These are phyloP conservation scores for Cutaneotrichosporon sp. DNA, from an alignment of 1,284 basidiomycete genomes.

Conservation along the genomic window DNA sequence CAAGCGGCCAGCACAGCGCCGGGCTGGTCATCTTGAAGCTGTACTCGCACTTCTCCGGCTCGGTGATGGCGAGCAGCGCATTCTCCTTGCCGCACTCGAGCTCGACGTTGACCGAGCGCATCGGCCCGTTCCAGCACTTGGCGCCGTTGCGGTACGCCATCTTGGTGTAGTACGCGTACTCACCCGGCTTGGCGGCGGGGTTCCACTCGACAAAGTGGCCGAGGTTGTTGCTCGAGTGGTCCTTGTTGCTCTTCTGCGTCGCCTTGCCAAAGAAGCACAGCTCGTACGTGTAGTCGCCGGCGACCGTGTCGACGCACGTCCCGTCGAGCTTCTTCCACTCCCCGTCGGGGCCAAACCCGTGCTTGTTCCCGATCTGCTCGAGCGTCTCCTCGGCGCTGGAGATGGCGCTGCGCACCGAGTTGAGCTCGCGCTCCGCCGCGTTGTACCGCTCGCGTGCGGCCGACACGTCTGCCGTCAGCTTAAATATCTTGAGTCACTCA, in stretches of 20 bases:
- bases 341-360: slow-evolving; percentile 77
- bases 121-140: slow-evolving; percentile 97
- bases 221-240: slow-evolving; percentile 74
- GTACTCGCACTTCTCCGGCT: slow-evolving; percentile 98
- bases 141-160: slow-evolving; percentile 77
- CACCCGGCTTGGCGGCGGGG: slow-evolving; percentile 60
- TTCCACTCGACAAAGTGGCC: slow-evolving; percentile 83
- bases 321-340: slow-evolving; percentile 96
- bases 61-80: slow-evolving; percentile 73
- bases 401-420: slow-evolving; percentile 38
- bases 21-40: slow-evolving; percentile 83
- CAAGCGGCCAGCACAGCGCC: slow-evolving; percentile 77
- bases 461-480: slow-evolving; percentile 54
- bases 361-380: slow-evolving; percentile 52
- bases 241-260: slow-evolving; percentile 83
- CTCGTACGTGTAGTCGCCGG: slow-evolving; percentile 95
- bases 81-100: slow-evolving; percentile 86
- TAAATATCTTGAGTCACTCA: too few species aligned
- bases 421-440: slow-evolving; percentile 56
- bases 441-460: slow-evolving; percentile 63
- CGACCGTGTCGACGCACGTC: slow-evolving; percentile 75
- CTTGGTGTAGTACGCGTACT: slow-evolving; percentile 73
- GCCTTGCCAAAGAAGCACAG: slow-evolving; percentile 91
- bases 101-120: slow-evolving; percentile 66
- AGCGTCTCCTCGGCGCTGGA: slow-evolving; percentile 34